Conservation (phyloP, 441 rosid genomes). For the Euphorbia celastroides region DNA sequence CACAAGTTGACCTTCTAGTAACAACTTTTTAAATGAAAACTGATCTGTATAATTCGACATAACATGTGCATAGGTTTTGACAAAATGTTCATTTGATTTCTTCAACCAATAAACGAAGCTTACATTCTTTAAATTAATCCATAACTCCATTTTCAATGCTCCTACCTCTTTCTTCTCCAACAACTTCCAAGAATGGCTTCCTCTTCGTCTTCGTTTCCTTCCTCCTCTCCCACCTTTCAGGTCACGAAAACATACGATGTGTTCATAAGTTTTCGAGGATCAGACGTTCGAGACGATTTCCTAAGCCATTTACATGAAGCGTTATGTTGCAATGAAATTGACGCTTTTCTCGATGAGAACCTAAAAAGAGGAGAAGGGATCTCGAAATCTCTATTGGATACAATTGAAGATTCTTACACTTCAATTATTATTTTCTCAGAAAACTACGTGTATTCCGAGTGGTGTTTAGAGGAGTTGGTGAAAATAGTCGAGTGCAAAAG, state of each 20-base stretch:
- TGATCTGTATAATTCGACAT: no score
- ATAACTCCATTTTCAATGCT: no score
- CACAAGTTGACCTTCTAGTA: no score
- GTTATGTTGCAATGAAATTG: background rate
- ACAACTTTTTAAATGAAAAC: no score
- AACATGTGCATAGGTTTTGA: background rate
- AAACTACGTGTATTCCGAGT: slow-evolving; percentile 24
- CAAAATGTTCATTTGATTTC: background rate
- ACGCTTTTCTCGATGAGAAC: background rate
- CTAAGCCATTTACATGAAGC: slow-evolving; percentile 1
- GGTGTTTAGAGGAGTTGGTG: slow-evolving; percentile 24
- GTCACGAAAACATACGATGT: background rate
- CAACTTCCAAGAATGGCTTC: background rate
- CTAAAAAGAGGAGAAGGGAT: slow-evolving; percentile 14
- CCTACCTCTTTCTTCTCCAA: background rate
- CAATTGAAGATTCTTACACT: slow-evolving; percentile 16
- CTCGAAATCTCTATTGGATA: background rate
- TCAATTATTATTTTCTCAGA: slow-evolving; percentile 22
- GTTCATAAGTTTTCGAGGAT: slow-evolving; percentile 13
- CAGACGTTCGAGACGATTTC: background rate
- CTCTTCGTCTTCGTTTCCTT: background rate
- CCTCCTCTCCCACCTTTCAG: background rate
- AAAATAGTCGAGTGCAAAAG: slow-evolving; percentile 22
- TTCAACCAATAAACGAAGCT: background rate
- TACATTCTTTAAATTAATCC: no score